A percentile compares a stretch with the other conserved stretches of the same genome.
Conservation (phyloP, 768 basidiomycete genomes). For the Lentinula guzmanii region DNA sequence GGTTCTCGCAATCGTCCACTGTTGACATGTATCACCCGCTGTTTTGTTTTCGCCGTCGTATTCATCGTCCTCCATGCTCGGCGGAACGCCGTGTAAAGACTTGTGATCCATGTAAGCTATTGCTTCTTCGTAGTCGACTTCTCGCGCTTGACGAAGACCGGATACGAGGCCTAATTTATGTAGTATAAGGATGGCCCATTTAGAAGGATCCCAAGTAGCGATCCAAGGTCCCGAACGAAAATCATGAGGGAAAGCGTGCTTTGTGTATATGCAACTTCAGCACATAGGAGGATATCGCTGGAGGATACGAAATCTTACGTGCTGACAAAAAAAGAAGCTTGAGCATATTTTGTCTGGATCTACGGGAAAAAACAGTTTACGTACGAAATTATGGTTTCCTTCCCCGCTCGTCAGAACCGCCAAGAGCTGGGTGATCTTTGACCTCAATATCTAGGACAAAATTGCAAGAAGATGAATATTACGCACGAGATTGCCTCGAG, state of each 20-base stretch:
- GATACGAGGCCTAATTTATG: slow-evolving; percentile 40
- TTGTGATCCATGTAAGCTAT: slow-evolving; percentile 42
- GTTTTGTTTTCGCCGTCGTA: background rate
- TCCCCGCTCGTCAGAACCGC: slow-evolving; percentile 71
- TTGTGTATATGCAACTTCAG: background rate
- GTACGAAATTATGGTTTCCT: slow-evolving; percentile 73
- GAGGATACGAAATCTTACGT: background rate
- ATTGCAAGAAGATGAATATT: background rate
- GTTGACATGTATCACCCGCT: slow-evolving; percentile 18
- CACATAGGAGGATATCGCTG: no score
- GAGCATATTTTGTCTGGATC: no score
- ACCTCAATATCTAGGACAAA: background rate
- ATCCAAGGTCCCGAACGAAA: slow-evolving; percentile 60
- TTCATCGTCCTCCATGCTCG: slow-evolving; percentile 14
- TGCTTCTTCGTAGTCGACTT: slow-evolving; percentile 44
- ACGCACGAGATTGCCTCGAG: slow-evolving; percentile 64
- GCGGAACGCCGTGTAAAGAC: slow-evolving; percentile 14
- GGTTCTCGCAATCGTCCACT: slow-evolving; percentile 29
- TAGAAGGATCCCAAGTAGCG: slow-evolving; percentile 75
- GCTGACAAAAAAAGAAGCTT: background rate
- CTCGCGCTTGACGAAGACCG: slow-evolving; percentile 42
- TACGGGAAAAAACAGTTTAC: no score
- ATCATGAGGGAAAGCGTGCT: slow-evolving; percentile 79
- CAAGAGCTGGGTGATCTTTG: slow-evolving; percentile 38
- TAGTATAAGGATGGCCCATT: slow-evolving; percentile 64